Evolutionary conservation across 2,329 filamentous ascomycete species (phyloP).

Genomic region (Mycosphaerella sp.): DNA sequence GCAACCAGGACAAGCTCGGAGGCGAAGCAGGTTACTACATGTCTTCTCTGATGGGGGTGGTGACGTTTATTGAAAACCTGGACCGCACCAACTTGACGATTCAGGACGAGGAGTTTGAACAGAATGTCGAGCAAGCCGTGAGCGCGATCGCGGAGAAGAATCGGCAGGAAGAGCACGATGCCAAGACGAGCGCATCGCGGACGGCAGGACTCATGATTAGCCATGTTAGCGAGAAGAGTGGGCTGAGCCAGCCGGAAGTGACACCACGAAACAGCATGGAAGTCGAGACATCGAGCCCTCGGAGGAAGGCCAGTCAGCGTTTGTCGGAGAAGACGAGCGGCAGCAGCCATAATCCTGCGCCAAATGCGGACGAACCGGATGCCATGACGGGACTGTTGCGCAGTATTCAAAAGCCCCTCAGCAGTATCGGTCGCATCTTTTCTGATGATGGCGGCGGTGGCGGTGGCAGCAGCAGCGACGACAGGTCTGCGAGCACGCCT

Average conservation of each 20-base stretch:
- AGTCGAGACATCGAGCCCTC: constrained; percentile 52
- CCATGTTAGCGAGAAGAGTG: constrained; percentile 43
- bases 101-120: constrained; percentile 89
- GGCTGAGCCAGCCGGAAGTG: constrained; percentile 50
- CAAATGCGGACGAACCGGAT: constrained; percentile 54
- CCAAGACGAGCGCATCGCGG: constrained; percentile 27
- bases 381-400: constrained; percentile 79
- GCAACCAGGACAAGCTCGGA: constrained; percentile 92
- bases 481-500: constrained; percentile 25
- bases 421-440: constrained; percentile 91
- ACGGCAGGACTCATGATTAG: constrained; percentile 32
- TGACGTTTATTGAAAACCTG: constrained; percentile 95
- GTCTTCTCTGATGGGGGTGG: constrained; percentile 87
- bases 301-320: constrained; percentile 51
- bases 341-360: constrained; percentile 12
- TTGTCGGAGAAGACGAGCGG: constrained; percentile 18
- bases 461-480: constrained; percentile 35
- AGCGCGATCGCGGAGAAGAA: constrained; percentile 93
- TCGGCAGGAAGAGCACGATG: constrained; percentile 48
- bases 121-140: constrained; percentile 91
- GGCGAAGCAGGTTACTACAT: constrained; percentile 99
- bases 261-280: constrained; percentile 55
- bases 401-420: constrained; percentile 84
- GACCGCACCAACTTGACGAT: constrained; percentile 92
- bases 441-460: constrained; percentile 60